Evolutionary conservation across 2,329 filamentous ascomycete genomes (phyloP), one percentile per base, ranked within the genome.

Genomic region (Sporothrix brunneoviolacea): DNA sequence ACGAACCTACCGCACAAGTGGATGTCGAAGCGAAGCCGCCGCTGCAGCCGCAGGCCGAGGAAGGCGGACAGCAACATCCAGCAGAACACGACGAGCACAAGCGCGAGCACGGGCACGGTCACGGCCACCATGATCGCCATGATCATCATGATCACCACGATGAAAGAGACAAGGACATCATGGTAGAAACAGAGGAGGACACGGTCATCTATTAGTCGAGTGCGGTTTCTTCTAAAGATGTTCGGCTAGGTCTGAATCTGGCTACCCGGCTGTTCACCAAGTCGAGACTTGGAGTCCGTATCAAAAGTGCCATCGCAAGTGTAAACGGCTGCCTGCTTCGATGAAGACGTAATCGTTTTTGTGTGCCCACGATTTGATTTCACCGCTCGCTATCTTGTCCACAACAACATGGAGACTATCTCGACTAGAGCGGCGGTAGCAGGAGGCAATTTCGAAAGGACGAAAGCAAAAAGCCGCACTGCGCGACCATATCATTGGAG

Each of bases 181-280:
- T 94, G 57, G 82, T 93, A 48, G 86, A 89, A 65, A 87, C 85
- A 49, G 88, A 89, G 54, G 90, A 96, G 70, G 90, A 95, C 61
- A 90, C 85, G 59, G 88, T 95, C 48, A 91, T 95, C 53, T 95
- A 95, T 71, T 95, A 71, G 77, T 24, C 18, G n/a, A n/a, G n/a
- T n/a, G n/a, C n/a, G n/a, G n/a, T n/a, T n/a, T n/a, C n/a, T n/a
- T n/a, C n/a, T n/a, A 28, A 28, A 10, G 24, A 10, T 28, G 24
- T 10, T n/a, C n/a, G n/a, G n/a, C n/a, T n/a, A n/a, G n/a, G n/a
- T n/a, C n/a, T n/a, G n/a, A n/a, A n/a, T n/a, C n/a, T n/a, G n/a
- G n/a, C n/a, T n/a, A n/a, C n/a, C n/a, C n/a, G n/a, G n/a, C n/a
- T n/a, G n/a, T n/a, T n/a, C n/a, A n/a, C n/a, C n/a, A n/a, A n/a